Evolutionary conservation across 441 rosid species (phyloP).

Genomic region (Aquilaria agallochum): DNA sequence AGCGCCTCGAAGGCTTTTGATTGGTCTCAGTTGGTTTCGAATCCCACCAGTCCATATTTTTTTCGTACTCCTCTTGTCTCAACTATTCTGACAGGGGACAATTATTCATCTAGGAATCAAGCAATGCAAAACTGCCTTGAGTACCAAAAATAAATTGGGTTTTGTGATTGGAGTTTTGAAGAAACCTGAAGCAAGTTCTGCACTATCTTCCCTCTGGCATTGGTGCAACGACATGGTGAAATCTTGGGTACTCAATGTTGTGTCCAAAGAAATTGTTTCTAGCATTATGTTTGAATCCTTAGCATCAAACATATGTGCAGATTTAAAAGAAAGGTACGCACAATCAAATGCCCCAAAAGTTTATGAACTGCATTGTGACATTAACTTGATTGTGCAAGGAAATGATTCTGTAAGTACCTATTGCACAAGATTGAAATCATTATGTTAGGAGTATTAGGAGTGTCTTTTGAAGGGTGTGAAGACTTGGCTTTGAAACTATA

Average conservation of each 20-base stretch:
- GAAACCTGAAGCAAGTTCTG: background rate
- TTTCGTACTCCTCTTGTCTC: background rate
- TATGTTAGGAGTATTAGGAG: too few species aligned
- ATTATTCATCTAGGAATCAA: constrained; percentile 2
- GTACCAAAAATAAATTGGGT: constrained; percentile 1
- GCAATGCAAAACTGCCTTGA: background rate
- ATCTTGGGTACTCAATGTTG: background rate
- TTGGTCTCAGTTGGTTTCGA: background rate
- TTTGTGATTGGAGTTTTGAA: background rate
- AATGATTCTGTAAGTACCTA: background rate
- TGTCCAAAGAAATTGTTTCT: background rate
- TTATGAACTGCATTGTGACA: background rate
- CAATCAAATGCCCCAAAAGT: background rate
- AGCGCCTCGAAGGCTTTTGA: too few species aligned
- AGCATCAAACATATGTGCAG: too few species aligned
- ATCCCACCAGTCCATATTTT: background rate
- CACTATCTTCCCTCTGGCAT: background rate
- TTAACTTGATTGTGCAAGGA: background rate
- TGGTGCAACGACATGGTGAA: background rate
- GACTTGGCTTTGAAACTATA: too few species aligned
- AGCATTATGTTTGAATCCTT: too few species aligned
- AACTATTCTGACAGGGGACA: background rate
- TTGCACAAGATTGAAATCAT: background rate
- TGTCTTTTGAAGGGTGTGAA: too few species aligned
- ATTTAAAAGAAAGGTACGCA: too few species aligned